These are phyloP conservation scores for Pythium folliculosum DNA, from an alignment of 352 stramenopile species.

Conservation along the genomic window DNA sequence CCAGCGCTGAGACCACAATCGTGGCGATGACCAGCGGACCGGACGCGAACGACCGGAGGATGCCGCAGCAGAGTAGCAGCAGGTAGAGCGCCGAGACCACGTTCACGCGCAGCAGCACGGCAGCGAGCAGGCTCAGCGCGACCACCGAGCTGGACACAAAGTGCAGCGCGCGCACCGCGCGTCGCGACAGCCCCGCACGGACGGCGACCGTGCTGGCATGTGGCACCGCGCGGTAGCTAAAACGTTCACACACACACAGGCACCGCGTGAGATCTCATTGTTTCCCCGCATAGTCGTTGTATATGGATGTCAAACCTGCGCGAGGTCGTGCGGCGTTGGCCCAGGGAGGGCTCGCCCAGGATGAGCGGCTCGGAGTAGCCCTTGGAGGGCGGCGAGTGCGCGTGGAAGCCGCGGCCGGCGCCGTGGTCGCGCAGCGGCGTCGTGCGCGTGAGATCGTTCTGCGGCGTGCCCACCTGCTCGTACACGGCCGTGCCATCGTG, in stretches of 20 bases:
- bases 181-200: slow-evolving; percentile 10
- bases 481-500: slow-evolving; percentile 12
- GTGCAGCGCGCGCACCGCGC: slow-evolving; percentile 12
- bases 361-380: slow-evolving; percentile 24
- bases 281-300: background rate
- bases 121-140: slow-evolving; percentile 52
- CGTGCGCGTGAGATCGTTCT: slow-evolving; percentile 12
- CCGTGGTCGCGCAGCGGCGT: slow-evolving; percentile 5
- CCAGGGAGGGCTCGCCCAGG: slow-evolving; percentile 7
- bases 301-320: background rate
- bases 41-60: slow-evolving; percentile 69
- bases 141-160: slow-evolving; percentile 27
- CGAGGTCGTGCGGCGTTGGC: background rate
- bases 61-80: slow-evolving; percentile 62
- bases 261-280: background rate
- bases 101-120: slow-evolving; percentile 52
- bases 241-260: no score
- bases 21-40: slow-evolving; percentile 42
- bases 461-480: slow-evolving; percentile 21
- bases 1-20: slow-evolving; percentile 45
- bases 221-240: slow-evolving; percentile 9
- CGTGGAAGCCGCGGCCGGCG: background rate
- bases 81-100: slow-evolving; percentile 71
- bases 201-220: background rate
- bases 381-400: slow-evolving; percentile 5